These are phyloP conservation scores for Jaltomata sinuosa DNA, from an alignment of 257 asterid species.

Conservation along the genomic window DNA sequence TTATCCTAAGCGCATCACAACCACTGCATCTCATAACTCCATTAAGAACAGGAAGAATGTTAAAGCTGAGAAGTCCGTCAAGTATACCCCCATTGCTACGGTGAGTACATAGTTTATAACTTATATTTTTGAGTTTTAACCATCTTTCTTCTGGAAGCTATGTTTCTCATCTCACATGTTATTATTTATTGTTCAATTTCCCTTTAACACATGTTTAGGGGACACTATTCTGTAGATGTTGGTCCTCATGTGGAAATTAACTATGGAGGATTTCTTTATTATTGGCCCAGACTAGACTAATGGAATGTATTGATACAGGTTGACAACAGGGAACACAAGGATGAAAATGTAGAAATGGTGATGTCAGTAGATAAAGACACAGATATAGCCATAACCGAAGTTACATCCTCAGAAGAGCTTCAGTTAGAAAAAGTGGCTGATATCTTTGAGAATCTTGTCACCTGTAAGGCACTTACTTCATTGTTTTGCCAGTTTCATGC, in stretches of 20 bases:
- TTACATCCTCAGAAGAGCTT: slow-evolving; percentile 12
- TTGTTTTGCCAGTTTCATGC: neutral
- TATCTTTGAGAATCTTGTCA: slow-evolving; percentile 12
- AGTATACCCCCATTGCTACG: slow-evolving; percentile 15
- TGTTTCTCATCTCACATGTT: neutral
- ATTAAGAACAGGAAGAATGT: slow-evolving; percentile 28
- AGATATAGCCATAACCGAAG: slow-evolving; percentile 2
- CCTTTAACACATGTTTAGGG: neutral
- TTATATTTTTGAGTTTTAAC: neutral
- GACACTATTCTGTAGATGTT: neutral
- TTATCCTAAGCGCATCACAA: neutral
- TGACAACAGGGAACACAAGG: slow-evolving; percentile 13
- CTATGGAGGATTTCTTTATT: neutral
- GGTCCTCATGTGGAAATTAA: neutral
- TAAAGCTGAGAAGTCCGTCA: slow-evolving; percentile 18
- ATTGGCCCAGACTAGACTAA: slow-evolving; percentile 4
- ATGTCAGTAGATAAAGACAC: slow-evolving; percentile 3
- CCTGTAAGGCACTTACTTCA: slow-evolving; percentile 27
- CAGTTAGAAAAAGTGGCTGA: slow-evolving; percentile 10
- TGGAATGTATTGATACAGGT: slow-evolving; percentile 27
- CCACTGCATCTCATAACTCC: slow-evolving; percentile 5
- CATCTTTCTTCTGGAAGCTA: neutral
- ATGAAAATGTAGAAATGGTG: slow-evolving; percentile 5
- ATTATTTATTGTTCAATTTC: neutral
- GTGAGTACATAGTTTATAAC: slow-evolving; percentile 21